Evolutionary conservation across 371 early-diverging fungal species (phyloP).

Genomic region (Blakeslea trispora): DNA sequence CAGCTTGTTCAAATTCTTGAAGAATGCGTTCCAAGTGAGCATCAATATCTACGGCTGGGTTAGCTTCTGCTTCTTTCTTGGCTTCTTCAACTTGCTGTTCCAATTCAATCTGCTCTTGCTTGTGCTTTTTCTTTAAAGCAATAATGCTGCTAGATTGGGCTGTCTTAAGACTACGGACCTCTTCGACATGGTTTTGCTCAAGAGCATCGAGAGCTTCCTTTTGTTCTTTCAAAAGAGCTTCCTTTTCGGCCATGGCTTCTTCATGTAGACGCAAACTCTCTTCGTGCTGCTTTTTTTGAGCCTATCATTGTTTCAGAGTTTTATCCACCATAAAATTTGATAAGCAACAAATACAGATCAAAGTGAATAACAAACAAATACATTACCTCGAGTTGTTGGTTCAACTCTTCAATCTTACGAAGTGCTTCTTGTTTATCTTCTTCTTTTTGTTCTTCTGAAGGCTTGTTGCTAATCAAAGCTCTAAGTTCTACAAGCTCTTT

Average conservation of each 20-base stretch:
- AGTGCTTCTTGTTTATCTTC: conserved; percentile 29
- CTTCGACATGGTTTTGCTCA: conserved; percentile 28
- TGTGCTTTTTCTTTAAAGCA: conserved; percentile 38
- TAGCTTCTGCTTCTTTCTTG: conserved; percentile 25
- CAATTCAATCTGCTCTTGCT: conserved; percentile 35
- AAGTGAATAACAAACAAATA: background rate
- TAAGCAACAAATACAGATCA: background rate
- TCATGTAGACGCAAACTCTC: conserved; percentile 44
- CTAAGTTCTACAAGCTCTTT: conserved; percentile 43
- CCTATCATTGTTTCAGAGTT: conserved; percentile 11
- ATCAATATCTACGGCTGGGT: conserved; percentile 55
- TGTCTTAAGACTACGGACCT: conserved; percentile 32
- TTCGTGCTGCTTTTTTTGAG: conserved; percentile 43
- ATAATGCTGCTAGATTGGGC: conserved; percentile 28
- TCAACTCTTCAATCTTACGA: conserved; percentile 33
- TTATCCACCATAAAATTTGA: background rate
- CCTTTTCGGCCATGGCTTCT: conserved; percentile 44
- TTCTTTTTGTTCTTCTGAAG: conserved; percentile 19
- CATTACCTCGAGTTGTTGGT: conserved; percentile 38
- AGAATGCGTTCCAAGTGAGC: conserved; percentile 79
- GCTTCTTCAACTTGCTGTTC: conserved; percentile 36
- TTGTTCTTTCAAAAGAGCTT: conserved; percentile 38
- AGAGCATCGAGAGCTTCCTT: conserved; percentile 27
- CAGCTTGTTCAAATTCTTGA: conserved; percentile 66
- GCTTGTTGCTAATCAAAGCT: conserved; percentile 21